Evolutionary conservation across 2,329 filamentous ascomycete species (phyloP).

Genomic region (Orbilia oligospora): DNA sequence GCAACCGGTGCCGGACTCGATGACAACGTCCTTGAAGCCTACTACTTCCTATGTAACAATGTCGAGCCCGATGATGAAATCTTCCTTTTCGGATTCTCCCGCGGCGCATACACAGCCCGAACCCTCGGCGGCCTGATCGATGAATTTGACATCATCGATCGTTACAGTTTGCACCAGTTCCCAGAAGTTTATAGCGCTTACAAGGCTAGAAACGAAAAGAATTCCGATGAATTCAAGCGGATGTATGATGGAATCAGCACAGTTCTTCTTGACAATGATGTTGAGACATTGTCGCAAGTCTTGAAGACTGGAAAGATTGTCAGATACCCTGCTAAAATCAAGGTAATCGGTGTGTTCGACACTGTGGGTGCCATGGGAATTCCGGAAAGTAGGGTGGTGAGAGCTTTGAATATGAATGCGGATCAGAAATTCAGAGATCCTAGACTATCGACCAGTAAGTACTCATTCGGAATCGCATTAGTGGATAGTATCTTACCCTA

Average conservation of each 20-base stretch:
- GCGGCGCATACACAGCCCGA: slow-evolving; percentile 51
- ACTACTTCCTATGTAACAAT: slow-evolving; percentile 75
- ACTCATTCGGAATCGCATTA: not conserved
- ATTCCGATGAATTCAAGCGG: slow-evolving; percentile 44
- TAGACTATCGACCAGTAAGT: slow-evolving; percentile 47
- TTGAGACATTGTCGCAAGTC: slow-evolving; percentile 38
- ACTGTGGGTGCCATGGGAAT: slow-evolving; percentile 66
- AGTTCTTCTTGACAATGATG: slow-evolving; percentile 51
- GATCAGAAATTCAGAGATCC: slow-evolving; percentile 60
- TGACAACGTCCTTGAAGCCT: slow-evolving; percentile 74
- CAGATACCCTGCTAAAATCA: slow-evolving; percentile 51
- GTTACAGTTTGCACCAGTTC: slow-evolving; percentile 55
- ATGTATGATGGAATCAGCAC: slow-evolving; percentile 53
- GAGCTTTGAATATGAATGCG: slow-evolving; percentile 58
- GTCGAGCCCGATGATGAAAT: slow-evolving; percentile 74
- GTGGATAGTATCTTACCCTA: slow-evolving; percentile 30
- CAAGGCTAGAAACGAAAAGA: slow-evolving; percentile 49
- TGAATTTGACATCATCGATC: slow-evolving; percentile 58
- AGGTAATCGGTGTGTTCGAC: slow-evolving; percentile 66
- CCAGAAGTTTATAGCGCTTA: slow-evolving; percentile 51
- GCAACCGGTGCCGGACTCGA: slow-evolving; percentile 63
- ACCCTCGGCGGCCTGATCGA: slow-evolving; percentile 50
- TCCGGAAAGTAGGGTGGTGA: slow-evolving; percentile 63
- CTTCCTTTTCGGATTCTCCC: slow-evolving; percentile 64
- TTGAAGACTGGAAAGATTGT: slow-evolving; percentile 53